Conservation (phyloP, 495 filamentous ascomycete genomes). For the Aspergillus sclerotioniger region DNA sequence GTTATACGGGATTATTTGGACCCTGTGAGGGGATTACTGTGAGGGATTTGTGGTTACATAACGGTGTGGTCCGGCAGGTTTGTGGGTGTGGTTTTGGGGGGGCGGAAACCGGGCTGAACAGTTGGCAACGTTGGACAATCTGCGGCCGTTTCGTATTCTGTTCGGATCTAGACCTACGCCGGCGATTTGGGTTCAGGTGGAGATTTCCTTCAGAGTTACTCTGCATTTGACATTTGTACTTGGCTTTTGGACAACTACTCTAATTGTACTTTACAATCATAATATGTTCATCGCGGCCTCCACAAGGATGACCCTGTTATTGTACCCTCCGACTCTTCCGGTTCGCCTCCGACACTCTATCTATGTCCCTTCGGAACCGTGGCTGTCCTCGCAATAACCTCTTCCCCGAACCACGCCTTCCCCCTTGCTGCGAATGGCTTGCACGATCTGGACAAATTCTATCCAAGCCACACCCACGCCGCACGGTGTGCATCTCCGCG, state of each 20-base stretch:
- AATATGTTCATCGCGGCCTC: not conserved
- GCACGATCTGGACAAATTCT: conserved; percentile 40
- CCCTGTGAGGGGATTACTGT: too few relatives aligned
- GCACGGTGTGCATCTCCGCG: conserved; percentile 40
- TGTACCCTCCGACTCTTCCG: conserved; percentile 14
- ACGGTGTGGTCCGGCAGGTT: not conserved
- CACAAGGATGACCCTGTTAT: not conserved
- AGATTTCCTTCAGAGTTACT: not conserved
- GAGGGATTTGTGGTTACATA: too few relatives aligned
- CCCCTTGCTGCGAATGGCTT: conserved; percentile 38
- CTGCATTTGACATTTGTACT: not conserved
- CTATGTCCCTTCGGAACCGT: conserved; percentile 33
- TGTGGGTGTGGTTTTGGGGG: not conserved
- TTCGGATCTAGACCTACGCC: not conserved
- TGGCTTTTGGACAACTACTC: not conserved
- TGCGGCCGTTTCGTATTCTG: not conserved
- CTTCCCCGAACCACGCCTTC: conserved; percentile 39
- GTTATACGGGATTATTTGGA: too few relatives aligned
- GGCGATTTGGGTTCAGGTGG: not conserved
- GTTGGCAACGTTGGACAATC: not conserved
- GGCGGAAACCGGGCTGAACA: not conserved
- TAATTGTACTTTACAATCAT: not conserved
- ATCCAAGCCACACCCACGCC: conserved; percentile 33
- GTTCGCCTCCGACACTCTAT: conserved; percentile 30
- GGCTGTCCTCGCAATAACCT: conserved; percentile 29